phyloP scores from a whole-genome alignment of 495 filamentous ascomycete genomes.

The Thozetella sp. region DNA sequence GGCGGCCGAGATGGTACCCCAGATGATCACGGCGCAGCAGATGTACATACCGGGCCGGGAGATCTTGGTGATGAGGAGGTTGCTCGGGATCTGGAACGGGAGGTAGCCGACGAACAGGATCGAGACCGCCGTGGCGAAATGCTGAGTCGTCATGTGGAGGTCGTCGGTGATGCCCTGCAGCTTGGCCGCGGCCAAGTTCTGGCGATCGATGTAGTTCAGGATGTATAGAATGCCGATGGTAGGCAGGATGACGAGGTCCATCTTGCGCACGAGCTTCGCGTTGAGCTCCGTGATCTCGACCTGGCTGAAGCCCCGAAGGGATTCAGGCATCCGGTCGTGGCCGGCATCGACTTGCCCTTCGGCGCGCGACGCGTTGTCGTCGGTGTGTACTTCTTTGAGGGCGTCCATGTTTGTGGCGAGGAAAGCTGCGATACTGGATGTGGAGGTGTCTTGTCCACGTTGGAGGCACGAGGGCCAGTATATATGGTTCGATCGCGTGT shows the following conservation, averaged over 20 bases:
- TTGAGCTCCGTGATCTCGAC: slow-evolving; percentile 54
- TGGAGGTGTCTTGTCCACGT: too few relatives aligned
- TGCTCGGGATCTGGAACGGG: slow-evolving; percentile 4
- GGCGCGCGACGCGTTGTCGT: slow-evolving; percentile 28
- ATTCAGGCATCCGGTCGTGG: slow-evolving; percentile 21
- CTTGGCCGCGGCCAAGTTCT: neutral
- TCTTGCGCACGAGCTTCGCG: slow-evolving; percentile 51
- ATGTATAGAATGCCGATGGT: slow-evolving; percentile 8
- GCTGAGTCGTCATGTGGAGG: neutral
- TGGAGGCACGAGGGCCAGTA: too few relatives aligned
- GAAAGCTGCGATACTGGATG: neutral
- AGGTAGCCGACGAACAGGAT: slow-evolving; percentile 2
- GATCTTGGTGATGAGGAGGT: slow-evolving; percentile 7
- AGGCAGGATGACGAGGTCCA: slow-evolving; percentile 35
- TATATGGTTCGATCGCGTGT: too few relatives aligned
- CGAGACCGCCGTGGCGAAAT: slow-evolving; percentile 3
- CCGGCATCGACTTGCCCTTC: slow-evolving; percentile 30
- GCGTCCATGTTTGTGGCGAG: neutral
- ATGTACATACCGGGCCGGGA: slow-evolving; percentile 4
- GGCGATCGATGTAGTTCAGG: slow-evolving; percentile 6
- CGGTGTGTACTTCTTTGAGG: slow-evolving; percentile 1
- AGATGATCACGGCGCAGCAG: neutral
- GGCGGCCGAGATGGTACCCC: slow-evolving; percentile 28
- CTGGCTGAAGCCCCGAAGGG: slow-evolving; percentile 21
- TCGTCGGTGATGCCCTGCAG: slow-evolving; percentile 4